Evolutionary conservation across 768 basidiomycete genomes (phyloP).

Genomic region (Suillus tomentosus): DNA sequence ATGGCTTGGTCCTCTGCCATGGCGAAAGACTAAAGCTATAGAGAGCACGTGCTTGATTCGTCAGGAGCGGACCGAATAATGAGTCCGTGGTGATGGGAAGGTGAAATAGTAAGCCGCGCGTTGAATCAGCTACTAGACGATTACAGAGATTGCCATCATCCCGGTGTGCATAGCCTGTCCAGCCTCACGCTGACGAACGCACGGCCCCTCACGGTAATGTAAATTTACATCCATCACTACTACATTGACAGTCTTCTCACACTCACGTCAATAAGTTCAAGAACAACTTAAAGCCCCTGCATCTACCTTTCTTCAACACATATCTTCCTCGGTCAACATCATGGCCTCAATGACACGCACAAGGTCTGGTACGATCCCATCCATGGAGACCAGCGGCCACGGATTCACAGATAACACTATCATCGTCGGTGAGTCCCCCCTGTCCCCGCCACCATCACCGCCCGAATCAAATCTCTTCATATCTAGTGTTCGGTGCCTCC

Average conservation of each 20-base stretch:
- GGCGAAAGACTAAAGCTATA: conserved; percentile 6
- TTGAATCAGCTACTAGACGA: conserved; percentile 7
- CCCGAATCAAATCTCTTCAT: conserved; percentile 16
- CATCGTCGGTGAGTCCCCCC: conserved; percentile 70
- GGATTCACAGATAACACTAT: conserved; percentile 85
- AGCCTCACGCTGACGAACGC: conserved; percentile 21
- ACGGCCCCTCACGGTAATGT: conserved; percentile 8
- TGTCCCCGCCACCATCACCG: conserved; percentile 17
- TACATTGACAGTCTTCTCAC: conserved; percentile 13
- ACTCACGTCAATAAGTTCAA: conserved; percentile 33
- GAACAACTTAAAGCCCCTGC: conserved; percentile 15
- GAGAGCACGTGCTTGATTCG: conserved; percentile 10
- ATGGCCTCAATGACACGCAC: conserved; percentile 48
- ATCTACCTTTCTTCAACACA: conserved; percentile 12
- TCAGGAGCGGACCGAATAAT: conserved; percentile 10
- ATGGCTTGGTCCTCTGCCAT: conserved; percentile 53
- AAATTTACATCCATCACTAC: conserved; percentile 10
- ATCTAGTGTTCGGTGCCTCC: conserved; percentile 87
- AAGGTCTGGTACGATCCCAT: conserved; percentile 84
- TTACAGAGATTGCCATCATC: conserved; percentile 8
- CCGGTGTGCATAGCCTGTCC: neutral
- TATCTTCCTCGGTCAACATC: conserved; percentile 3
- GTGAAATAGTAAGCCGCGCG: neutral
- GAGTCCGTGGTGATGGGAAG: conserved; percentile 11
- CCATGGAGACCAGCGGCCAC: conserved; percentile 76